Conservation (phyloP, 2,329 filamentous ascomycete genomes). For the Fusarium fracticaudum region DNA sequence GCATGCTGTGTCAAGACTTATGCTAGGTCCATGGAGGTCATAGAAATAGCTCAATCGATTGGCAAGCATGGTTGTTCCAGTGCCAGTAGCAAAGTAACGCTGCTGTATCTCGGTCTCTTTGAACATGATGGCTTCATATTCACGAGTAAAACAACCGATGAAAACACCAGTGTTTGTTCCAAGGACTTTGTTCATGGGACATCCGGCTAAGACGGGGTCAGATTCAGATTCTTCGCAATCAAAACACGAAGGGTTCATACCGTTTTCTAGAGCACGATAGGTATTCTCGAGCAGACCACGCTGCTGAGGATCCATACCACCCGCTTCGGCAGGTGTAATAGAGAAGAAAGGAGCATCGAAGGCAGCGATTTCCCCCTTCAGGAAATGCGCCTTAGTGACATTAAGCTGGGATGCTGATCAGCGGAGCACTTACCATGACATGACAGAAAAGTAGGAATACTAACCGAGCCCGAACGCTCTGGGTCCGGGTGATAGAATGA, state of each 20-base stretch:
- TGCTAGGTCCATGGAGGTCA: constrained; percentile 1
- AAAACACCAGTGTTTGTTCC: constrained; percentile 4
- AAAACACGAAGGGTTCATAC: constrained; percentile 22
- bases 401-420: neutral
- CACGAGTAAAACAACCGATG: constrained; percentile 4
- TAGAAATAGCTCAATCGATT: constrained; percentile 8
- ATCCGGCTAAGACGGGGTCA: neutral
- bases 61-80: constrained; percentile 6
- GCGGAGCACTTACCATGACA: neutral
- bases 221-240: neutral
- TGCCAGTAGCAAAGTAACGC: neutral
- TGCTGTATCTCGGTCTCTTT: constrained; percentile 3
- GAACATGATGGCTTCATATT: constrained; percentile 11
- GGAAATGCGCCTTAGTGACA: neutral
- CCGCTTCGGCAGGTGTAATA: constrained; percentile 50
- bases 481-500: constrained; percentile 5
- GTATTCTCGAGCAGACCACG: constrained; percentile 47
- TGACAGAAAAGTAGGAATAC: neutral
- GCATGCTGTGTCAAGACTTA: constrained; percentile 1
- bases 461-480: neutral
- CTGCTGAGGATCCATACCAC: constrained; percentile 54
- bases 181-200: neutral
- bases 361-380: neutral
- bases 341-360: constrained; percentile 52
- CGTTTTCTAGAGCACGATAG: constrained; percentile 27